These are phyloP conservation scores for Diutina ranongensis DNA, from an alignment of 1,139 yeast species.

Conservation along the genomic window DNA sequence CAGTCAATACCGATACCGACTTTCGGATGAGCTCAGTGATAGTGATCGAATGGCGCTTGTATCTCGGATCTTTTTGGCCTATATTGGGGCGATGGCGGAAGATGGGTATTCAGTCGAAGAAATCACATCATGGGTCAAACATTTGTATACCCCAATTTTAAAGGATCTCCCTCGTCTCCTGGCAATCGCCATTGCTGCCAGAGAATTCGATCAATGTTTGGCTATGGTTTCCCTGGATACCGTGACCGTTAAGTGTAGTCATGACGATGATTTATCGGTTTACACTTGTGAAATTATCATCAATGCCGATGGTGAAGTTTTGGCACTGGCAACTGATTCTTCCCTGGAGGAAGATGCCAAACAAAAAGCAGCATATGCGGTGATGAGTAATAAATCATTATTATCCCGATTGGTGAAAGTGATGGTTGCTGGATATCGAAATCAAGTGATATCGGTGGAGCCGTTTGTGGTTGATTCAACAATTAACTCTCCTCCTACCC, in stretches of 20 bases:
- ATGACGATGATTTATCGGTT: neutral
- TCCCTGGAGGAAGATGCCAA: neutral
- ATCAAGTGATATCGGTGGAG: neutral
- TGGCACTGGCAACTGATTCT: neutral
- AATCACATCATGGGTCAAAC: neutral
- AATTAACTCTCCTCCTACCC: neutral
- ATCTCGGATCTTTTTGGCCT: neutral
- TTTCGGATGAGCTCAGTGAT: neutral
- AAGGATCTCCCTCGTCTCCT: neutral
- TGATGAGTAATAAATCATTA: neutral
- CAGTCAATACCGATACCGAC: neutral
- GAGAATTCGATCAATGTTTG: neutral
- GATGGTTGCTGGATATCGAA: neutral
- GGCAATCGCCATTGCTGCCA: neutral
- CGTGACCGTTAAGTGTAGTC: neutral
- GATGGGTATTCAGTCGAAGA: conserved; percentile 3
- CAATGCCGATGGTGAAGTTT: neutral
- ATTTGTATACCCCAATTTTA: neutral
- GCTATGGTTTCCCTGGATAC: neutral
- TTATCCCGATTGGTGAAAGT: neutral
- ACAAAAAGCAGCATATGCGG: neutral
- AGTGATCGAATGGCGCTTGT: neutral
- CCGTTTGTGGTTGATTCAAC: neutral
- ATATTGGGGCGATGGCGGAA: neutral
- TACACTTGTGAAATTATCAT: neutral